Percentiles rank a stretch among this genome's conserved stretches.
phyloP scores from a whole-genome alignment of 208 protist genomes.

The Lotmaria passim region DNA sequence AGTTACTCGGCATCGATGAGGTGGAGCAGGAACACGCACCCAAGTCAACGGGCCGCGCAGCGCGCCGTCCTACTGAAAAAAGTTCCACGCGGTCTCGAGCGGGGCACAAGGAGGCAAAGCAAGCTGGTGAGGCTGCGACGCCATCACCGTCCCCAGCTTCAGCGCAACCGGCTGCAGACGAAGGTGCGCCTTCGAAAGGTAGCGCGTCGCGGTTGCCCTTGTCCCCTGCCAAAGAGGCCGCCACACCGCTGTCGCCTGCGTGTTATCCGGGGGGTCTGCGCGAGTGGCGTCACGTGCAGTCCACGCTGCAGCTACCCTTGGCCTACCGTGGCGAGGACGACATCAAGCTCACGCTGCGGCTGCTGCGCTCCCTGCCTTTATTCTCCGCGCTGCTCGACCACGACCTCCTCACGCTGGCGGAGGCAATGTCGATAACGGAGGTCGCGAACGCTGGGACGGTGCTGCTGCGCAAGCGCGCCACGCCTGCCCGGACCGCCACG shows the following conservation, averaged over 20 bases:
- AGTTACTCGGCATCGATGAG: conserved; percentile 30
- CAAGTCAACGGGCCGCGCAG: not conserved
- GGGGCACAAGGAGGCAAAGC: not conserved
- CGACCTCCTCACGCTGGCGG: conserved; percentile 64
- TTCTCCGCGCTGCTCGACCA: conserved; percentile 49
- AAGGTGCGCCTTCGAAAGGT: not conserved
- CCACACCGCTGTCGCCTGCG: not conserved
- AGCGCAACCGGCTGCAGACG: not conserved
- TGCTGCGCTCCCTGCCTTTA: conserved; percentile 54
- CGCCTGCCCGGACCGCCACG: not conserved
- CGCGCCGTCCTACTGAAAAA: not conserved
- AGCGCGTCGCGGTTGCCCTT: not conserved
- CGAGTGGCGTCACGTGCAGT: conserved; percentile 52
- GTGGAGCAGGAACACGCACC: not conserved
- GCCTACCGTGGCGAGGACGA: conserved; percentile 61
- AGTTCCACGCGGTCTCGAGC: not conserved
- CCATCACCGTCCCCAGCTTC: not conserved
- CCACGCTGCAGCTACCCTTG: conserved; percentile 61
- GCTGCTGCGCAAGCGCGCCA: conserved; percentile 22
- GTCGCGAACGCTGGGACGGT: conserved; percentile 24
- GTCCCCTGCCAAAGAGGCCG: not conserved
- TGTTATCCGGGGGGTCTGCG: conserved; percentile 2
- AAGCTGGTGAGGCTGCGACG: not conserved
- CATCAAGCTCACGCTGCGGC: conserved; percentile 41
- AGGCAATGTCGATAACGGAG: conserved; percentile 49